These are phyloP conservation scores for Ascomycota sp. DNA, from an alignment of 2,329 filamentous ascomycete genomes.

Conservation along the genomic window DNA sequence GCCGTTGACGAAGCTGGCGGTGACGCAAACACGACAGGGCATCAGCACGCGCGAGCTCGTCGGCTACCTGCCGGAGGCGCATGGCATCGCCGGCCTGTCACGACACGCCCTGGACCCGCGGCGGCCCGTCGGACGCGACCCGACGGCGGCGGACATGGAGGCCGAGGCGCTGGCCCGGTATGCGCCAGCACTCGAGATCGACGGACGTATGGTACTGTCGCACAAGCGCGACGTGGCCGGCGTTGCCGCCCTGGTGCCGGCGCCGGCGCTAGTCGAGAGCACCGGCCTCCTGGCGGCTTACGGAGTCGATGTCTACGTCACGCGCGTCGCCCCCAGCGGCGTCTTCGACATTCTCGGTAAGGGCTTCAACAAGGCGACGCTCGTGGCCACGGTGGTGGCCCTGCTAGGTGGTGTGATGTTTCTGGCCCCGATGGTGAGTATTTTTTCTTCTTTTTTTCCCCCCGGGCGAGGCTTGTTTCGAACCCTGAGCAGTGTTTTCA, in stretches of 20 bases:
- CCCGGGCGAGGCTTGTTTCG: too few relatives aligned
- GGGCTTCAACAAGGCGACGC: constrained; percentile 77
- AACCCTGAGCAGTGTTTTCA: too few relatives aligned
- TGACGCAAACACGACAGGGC: constrained; percentile 80
- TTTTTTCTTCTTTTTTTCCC: not conserved
- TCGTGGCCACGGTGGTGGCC: constrained; percentile 67
- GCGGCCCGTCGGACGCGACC: constrained; percentile 67
- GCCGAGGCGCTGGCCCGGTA: constrained; percentile 65
- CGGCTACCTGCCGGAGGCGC: constrained; percentile 51
- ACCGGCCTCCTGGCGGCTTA: constrained; percentile 79
- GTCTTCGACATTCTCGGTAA: constrained; percentile 85
- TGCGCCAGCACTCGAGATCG: constrained; percentile 56
- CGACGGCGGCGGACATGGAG: constrained; percentile 57
- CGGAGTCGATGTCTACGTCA: constrained; percentile 75
- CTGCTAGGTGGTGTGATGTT: constrained; percentile 56
- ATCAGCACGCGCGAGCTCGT: constrained; percentile 72
- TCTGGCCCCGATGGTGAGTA: constrained; percentile 67
- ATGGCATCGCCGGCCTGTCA: constrained; percentile 61
- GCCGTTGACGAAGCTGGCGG: constrained; percentile 57
- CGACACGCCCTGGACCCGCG: constrained; percentile 66
- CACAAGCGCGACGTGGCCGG: constrained; percentile 70
- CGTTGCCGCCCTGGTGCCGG: constrained; percentile 50
- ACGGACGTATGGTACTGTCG: constrained; percentile 60
- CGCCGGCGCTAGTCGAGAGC: constrained; percentile 70
- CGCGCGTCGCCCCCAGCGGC: constrained; percentile 67